Base-by-base conservation (phyloP, 1,284 basidiomycete species). In the Pseudomicrostroma phylloplanum region DNA sequence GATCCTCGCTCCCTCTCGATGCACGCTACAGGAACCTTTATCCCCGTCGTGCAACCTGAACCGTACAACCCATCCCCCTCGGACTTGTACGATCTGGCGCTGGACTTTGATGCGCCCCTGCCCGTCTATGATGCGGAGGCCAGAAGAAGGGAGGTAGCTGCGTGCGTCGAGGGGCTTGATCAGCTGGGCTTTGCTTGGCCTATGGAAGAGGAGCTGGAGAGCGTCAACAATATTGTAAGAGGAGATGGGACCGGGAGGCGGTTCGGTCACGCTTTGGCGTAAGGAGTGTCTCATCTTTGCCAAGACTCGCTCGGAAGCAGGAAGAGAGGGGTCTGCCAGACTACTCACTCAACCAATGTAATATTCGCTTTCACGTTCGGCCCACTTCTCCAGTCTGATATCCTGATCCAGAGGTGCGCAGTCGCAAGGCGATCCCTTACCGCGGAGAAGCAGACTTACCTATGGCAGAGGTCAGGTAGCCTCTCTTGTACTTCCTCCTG, bases 181-280 rank as follows among this genome's bases (percentile, higher is more conserved):
- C 75, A 77, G 60, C 57, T 77, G 6, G 76, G 75, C 9, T 78
- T 69, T 25, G 75, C 76, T 1, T 76, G 67, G 65, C 61, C 75
- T 11, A 67, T 77, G 62, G 74, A 71, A 15, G 54, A 61, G 13
- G 71, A 77, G 48, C 73, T 77, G 25, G 61, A 65, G 6, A 65
- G 67, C 26, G 65, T 77, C n/a, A 63, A 69, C 48, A 69, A 68
- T 26, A n/a, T 72, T 36, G 49, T 75, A 15, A 59, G 51, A 54
- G 51, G 51, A 13, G 51, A 25, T 36, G 30, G 30, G 30, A 36
- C 30, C 9, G 30, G 30, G 30, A 36, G 30, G 30, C 30, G 30
- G 30, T 36, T 36, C 30, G 30, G 30, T 36, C 30, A 36, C 9
- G 30, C 30, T 36, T 36, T 36, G 30, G 30, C 30, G 30, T 36